A percentile compares a stretch with the other conserved stretches of the same genome.
Evolutionary conservation across 2,329 filamentous ascomycete genomes (phyloP).

Genomic region (Calonectria multiphialidica): DNA sequence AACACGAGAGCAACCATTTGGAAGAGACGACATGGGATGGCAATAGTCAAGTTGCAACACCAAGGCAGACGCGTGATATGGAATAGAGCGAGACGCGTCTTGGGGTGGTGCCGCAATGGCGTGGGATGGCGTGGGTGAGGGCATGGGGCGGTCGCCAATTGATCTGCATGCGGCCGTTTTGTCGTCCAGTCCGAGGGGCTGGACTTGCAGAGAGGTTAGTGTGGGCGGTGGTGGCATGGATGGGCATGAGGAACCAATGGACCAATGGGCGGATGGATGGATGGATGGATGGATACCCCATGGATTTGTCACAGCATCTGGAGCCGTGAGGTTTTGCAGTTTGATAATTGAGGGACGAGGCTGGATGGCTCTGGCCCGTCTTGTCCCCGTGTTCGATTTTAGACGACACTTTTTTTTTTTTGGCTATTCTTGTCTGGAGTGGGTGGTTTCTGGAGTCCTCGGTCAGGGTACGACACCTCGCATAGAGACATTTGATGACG

Average conservation of each 20-base stretch:
- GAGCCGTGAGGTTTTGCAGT: conserved; percentile 16
- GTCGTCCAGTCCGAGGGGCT: conserved; percentile 25
- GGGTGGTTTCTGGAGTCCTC: conserved; percentile 21
- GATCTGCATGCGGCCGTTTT: conserved; percentile 34
- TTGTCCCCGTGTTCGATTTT: conserved; percentile 2
- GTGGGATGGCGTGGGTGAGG: conserved; percentile 28
- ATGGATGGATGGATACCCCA: conserved; percentile 36
- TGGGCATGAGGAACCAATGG: conserved; percentile 11
- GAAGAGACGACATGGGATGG: conserved; percentile 23
- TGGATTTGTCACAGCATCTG: conserved; percentile 23
- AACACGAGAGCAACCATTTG: conserved; percentile 21
- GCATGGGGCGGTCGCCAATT: conserved; percentile 11
- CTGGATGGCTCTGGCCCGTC: background rate
- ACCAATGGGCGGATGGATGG: conserved; percentile 33
- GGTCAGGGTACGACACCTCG: conserved; percentile 12
- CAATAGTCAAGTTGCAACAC: conserved; percentile 32
- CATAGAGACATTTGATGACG: conserved; percentile 9
- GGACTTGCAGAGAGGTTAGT: conserved; percentile 16
- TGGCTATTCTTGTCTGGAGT: conserved; percentile 14
- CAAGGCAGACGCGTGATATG: conserved; percentile 41
- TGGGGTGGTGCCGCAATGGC: conserved; percentile 22
- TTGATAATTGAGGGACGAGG: conserved; percentile 14
- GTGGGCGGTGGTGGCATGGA: conserved; percentile 5
- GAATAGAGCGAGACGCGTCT: conserved; percentile 34
- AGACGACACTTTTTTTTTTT: conserved; percentile 12